Evolutionary conservation across 2,329 filamentous ascomycete genomes (phyloP), one percentile per base, ranked within the genome.

Genomic region (Alternaria metachromatica): DNA sequence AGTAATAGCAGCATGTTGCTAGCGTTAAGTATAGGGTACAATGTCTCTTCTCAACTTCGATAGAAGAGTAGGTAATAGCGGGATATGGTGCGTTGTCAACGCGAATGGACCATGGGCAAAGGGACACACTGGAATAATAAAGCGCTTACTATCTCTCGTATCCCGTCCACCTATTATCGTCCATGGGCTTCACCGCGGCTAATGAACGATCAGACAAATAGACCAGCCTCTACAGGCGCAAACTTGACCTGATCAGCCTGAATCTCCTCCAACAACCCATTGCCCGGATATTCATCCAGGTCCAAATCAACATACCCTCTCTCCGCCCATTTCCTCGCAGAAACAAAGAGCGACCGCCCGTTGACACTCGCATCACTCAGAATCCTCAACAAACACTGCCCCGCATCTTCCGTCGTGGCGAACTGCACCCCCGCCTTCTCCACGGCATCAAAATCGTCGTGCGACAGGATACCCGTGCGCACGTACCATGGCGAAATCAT

Each of bases 301-400:
- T 66, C 62, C 2, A 66, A 23, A 26, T 66, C 61, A 5, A 64
- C 8, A 44, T 64, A 66, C n/a, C 61, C 58, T n/a, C 12, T 58
- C 11, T n/a, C 21, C 12, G 64, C 57, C 64, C 61, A 64, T 45
- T 61, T 64, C 15, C 61, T 44, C 21, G 61, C 49, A 4, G 61
- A 41, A 4, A 64, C 44, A 13, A 64, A 66, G 3, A 66, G 45
- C 21, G 50, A 58, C 5, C 58, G 23, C 11, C 64, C 61, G 28
- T 65, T 65, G 15, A 62, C 53, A 6, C 6, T 41, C 2, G 5
- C 12, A 11, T 65, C 63, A 23, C 63, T 54, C 26, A 65, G 25
- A 8, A 65, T 49, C 8, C 55, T 37, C 10, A 65, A 28, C 6
- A 65, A 23, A 21, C 48, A 51, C 26, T 63, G 48, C 48, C 48